These are phyloP conservation scores for Hapsidospora chrysogenum DNA, from an alignment of 495 filamentous ascomycete species.

Conservation along the genomic window DNA sequence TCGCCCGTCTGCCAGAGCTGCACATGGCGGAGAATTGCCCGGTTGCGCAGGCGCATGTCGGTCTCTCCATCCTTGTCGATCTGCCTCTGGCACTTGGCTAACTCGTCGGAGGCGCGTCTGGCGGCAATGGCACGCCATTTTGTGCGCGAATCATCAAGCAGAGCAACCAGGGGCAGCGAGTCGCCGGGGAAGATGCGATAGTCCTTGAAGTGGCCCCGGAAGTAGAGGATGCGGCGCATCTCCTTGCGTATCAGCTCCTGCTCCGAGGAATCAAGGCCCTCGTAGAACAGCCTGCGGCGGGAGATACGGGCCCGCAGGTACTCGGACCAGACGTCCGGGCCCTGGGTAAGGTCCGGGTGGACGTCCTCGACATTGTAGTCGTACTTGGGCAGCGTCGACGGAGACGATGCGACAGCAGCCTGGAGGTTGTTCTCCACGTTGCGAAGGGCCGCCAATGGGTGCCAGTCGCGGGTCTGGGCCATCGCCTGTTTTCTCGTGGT, in stretches of 20 bases:
- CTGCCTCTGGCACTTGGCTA: conserved; percentile 6
- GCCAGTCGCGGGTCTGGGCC: background rate
- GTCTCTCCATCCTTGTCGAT: conserved; percentile 4
- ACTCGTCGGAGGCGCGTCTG: conserved; percentile 4
- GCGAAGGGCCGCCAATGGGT: background rate
- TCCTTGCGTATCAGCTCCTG: conserved; percentile 11
- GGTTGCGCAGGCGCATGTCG: conserved; percentile 2
- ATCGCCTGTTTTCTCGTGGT: too few species aligned
- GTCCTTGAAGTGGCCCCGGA: conserved; percentile 8
- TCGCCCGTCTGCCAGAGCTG: conserved; percentile 8
- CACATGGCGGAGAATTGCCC: conserved; percentile 8
- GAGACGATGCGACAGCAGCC: background rate
- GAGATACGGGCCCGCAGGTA: conserved; percentile 10
- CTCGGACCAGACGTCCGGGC: conserved; percentile 9
- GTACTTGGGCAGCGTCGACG: too few species aligned
- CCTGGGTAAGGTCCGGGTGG: background rate
- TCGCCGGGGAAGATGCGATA: conserved; percentile 8
- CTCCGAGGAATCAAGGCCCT: conserved; percentile 7
- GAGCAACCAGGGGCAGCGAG: conserved; percentile 4
- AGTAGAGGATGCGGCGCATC: conserved; percentile 10
- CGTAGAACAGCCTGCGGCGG: conserved; percentile 8
- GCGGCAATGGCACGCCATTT: conserved; percentile 6
- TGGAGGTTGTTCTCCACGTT: background rate
- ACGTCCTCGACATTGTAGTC: background rate
- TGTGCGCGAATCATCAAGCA: conserved; percentile 7